Conservation (phyloP, 2,329 filamentous ascomycete genomes). For the Lasiodiplodia citricola region DNA sequence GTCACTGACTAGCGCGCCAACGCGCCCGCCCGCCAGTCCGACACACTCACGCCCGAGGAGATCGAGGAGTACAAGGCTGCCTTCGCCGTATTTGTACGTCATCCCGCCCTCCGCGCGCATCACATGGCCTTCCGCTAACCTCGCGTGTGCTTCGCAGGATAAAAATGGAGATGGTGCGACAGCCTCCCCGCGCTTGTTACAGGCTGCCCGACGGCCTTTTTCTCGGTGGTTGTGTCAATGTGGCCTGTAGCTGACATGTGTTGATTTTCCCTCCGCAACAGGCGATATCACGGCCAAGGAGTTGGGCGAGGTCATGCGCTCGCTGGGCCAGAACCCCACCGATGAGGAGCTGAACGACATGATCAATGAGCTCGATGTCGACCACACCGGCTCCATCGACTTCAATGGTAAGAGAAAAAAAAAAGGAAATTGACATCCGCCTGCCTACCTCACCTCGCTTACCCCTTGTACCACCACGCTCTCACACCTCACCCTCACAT, state of each 20-base stretch:
- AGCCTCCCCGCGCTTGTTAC: background rate
- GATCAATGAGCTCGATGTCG: slow-evolving; percentile 69
- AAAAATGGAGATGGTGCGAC: slow-evolving; percentile 63
- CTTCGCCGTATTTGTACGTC: slow-evolving; percentile 98
- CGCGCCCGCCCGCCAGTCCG: slow-evolving; percentile 68
- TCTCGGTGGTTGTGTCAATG: background rate
- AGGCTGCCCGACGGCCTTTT: background rate
- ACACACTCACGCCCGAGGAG: slow-evolving; percentile 98
- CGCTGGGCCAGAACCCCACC: slow-evolving; percentile 67
- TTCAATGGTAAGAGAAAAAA: slow-evolving; percentile 57
- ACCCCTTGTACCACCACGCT: background rate
- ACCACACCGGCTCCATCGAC: slow-evolving; percentile 69
- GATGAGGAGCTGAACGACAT: slow-evolving; percentile 68
- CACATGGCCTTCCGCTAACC: slow-evolving; percentile 6
- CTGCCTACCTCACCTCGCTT: background rate
- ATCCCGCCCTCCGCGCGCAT: slow-evolving; percentile 22
- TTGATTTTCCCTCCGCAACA: slow-evolving; percentile 34
- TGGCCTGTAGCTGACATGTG: background rate
- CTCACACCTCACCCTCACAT: slow-evolving; percentile 6
- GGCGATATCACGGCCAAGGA: slow-evolving; percentile 69
- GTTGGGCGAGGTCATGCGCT: slow-evolving; percentile 67
- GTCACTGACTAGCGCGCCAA: background rate
- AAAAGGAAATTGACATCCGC: background rate
- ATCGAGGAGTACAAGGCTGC: slow-evolving; percentile 99
- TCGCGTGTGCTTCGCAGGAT: slow-evolving; percentile 50